A percentile compares a stretch with the other conserved stretches of the same genome.
These are phyloP conservation scores for Skeletonema costatum DNA, from an alignment of 108 stramenopile genomes.

Conservation along the genomic window DNA sequence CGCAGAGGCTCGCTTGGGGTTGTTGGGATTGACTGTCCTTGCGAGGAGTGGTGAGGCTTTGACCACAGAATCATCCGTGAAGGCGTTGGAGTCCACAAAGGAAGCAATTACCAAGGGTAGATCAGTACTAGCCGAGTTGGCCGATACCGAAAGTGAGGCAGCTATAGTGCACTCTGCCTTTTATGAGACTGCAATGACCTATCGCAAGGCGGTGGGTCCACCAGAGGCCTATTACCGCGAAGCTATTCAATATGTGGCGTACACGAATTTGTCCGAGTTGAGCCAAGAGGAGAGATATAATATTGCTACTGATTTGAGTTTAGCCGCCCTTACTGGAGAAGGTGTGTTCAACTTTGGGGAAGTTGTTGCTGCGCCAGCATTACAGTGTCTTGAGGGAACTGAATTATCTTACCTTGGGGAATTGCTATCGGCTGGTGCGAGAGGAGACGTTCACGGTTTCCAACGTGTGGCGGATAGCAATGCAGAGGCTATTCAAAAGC, in stretches of 20 bases:
- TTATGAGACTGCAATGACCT: constrained; percentile 87
- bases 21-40: constrained; percentile 53
- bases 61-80: constrained; percentile 26
- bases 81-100: constrained; percentile 53
- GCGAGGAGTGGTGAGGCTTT: constrained; percentile 41
- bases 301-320: constrained; percentile 89
- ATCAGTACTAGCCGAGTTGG: constrained; percentile 59
- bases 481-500: constrained; percentile 65
- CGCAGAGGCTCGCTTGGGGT: constrained; percentile 66
- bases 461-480: constrained; percentile 59
- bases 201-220: constrained; percentile 94
- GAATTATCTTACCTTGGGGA: constrained; percentile 75
- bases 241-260: constrained; percentile 89
- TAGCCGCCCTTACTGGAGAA: constrained; percentile 96
- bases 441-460: constrained; percentile 89
- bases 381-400: constrained; percentile 66
- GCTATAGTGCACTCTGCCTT: constrained; percentile 90
- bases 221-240: constrained; percentile 93
- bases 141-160: constrained; percentile 48
- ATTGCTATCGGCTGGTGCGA: constrained; percentile 82
- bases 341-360: constrained; percentile 98
- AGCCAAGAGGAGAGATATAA: constrained; percentile 40
- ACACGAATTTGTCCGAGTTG: constrained; percentile 50
- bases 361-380: constrained; percentile 89
- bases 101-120: constrained; percentile 57